phyloP scores from a whole-genome alignment of 1,284 basidiomycete genomes.

The Moesziomyces sp. region DNA sequence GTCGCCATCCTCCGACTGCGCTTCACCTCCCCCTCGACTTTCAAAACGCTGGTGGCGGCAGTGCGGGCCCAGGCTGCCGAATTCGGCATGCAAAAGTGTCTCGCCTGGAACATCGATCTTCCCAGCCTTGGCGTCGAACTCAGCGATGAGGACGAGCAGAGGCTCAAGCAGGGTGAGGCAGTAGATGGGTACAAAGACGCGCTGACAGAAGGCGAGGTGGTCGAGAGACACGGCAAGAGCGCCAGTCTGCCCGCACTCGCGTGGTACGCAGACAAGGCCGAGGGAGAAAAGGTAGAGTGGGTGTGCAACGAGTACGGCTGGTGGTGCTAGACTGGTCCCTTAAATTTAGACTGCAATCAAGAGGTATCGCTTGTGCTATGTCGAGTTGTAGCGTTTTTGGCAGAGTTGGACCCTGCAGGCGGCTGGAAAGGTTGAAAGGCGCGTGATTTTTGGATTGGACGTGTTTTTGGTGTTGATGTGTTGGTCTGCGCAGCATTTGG shows the following conservation, averaged over 20 bases:
- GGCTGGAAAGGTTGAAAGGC: no score
- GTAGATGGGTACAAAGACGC: constrained; percentile 2
- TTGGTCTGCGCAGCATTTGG: constrained; percentile 16
- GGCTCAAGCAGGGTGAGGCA: constrained; percentile 8
- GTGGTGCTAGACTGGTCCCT: constrained; percentile 24
- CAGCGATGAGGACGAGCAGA: constrained; percentile 8
- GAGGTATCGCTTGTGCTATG: no score
- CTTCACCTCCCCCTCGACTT: constrained; percentile 4
- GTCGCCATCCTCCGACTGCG: constrained; percentile 28
- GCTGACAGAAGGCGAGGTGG: constrained; percentile 21
- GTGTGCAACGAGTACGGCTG: constrained; percentile 43
- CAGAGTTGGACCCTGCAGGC: no score
- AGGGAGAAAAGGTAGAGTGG: constrained; percentile 31
- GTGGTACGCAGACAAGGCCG: constrained; percentile 29
- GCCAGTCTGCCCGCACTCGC: constrained; percentile 34
- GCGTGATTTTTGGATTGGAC: constrained; percentile 8
- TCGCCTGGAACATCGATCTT: constrained; percentile 48
- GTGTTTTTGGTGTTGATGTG: constrained; percentile 26
- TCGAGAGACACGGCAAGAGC: constrained; percentile 22
- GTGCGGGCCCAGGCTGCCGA: constrained; percentile 17
- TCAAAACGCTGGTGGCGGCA: constrained; percentile 11
- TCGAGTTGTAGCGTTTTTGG: no score
- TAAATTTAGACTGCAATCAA: no score
- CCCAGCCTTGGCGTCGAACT: constrained; percentile 16
- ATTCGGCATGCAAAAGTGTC: constrained; percentile 26